Base-by-base conservation (phyloP, 129 eudicot species). In the Saussurea involucrata region DNA sequence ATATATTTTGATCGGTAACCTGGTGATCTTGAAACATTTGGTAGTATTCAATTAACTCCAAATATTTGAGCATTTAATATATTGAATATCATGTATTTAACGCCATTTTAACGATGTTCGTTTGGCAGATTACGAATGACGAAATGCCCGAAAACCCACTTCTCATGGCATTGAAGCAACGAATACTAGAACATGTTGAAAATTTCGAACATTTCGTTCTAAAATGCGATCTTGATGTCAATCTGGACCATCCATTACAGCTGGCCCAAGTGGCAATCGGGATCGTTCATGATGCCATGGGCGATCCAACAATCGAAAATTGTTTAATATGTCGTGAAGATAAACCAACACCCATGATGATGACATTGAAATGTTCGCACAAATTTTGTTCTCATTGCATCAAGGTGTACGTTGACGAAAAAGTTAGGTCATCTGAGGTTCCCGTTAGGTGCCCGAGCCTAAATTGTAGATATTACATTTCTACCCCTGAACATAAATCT, bases 191-290 rank as follows among this genome's bases (percentile, higher is more conserved):
- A 78, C 94, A 84, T 32, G 68, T 79, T 13, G 44, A 73, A 31
- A 21, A 70, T 55, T 70, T 90, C 25, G 92, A 92, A 68, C 57
- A 73, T 18, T 92, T 92, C 73, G 82, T 73, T 74, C 72, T 92
- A 53, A 88, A 90, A 65, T 34, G 69, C 61, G 85, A 77, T 76
- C 85, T 83, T 11, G 63, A 58, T 66, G 31, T 18, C 77, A 85
- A 85, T 33, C 79, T 90, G 3, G 84, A 79, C 68, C 83, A 69
- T 53, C 83, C 96, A 13, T 77, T 83, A 18, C 72, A 46, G 9
- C 81, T 92, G 70, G 98, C 98, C 24, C 88, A 63, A 83, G 90
- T 92, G 75, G 98, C 96, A 8, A 81, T 86, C 7, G 96, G 98
- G 58, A 70, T 92, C 40, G 88, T 92, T 71, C 86, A 88, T 27